phyloP scores from a whole-genome alignment of 371 early-diverging fungal genomes.

The Mortierella sp. region DNA sequence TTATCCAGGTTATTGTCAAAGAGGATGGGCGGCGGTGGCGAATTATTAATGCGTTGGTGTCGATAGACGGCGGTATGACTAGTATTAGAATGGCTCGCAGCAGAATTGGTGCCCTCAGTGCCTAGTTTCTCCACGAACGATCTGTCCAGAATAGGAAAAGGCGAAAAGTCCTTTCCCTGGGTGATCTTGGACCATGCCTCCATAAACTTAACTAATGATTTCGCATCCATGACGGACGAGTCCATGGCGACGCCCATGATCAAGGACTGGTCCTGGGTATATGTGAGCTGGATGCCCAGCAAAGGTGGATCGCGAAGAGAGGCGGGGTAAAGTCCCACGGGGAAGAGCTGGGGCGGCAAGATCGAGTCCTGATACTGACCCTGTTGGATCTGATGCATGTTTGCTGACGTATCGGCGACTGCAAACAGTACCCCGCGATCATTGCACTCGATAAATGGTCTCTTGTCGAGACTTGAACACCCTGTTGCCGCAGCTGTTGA shows the following conservation, averaged over 20 bases:
- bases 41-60: conserved; percentile 48
- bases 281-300: conserved; percentile 47
- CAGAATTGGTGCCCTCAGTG: neutral
- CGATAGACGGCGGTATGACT: conserved; percentile 24
- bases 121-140: conserved; percentile 28
- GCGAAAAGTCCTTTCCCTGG: conserved; percentile 48
- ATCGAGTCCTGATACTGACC: conserved; percentile 44
- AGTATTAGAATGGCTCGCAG: too few species aligned
- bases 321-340: conserved; percentile 53
- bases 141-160: conserved; percentile 40
- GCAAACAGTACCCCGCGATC: conserved; percentile 51
- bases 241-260: conserved; percentile 53
- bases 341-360: conserved; percentile 44
- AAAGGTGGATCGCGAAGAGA: conserved; percentile 47
- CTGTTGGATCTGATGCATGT: conserved; percentile 35
- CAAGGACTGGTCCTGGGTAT: conserved; percentile 44
- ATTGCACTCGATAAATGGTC: conserved; percentile 50
- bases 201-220: conserved; percentile 48
- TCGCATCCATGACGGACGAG: conserved; percentile 47
- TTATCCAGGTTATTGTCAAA: conserved; percentile 39
- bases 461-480: neutral
- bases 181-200: conserved; percentile 53
- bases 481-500: neutral
- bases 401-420: conserved; percentile 33
- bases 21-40: conserved; percentile 48